Base-by-base conservation (phyloP, 305 asterid species). In the Plantago coronopus region DNA sequence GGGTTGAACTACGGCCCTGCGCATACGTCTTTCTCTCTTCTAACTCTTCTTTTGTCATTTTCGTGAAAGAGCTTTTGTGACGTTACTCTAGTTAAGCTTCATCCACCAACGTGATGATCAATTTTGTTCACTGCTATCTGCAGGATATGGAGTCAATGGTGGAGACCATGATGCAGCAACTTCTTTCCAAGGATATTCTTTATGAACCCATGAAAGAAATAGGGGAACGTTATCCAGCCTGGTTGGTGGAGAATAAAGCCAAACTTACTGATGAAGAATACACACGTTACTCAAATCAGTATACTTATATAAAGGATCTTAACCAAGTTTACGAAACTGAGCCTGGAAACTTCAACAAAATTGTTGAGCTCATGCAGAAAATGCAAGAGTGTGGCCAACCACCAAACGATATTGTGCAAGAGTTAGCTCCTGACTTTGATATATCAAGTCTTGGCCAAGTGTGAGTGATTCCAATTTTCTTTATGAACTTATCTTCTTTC, bases 321-420 rank as follows among this genome's bases (percentile, higher is more conserved):
- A 87, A 83, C 65, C 60, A 63, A 64, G 94, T 77, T 42, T 93
- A 89, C 66, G 99, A 83, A 62, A 71, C 77, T 5, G 97, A 89
- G 72, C 91, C 96, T 1, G 78, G 78, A 38, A 89, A 93, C 82
- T 89, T 85, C 91, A 87, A 77, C 84, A 93, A 87, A 86, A 82
- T 93, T 61, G 94, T 87, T 40, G 97, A 93, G 81, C 90, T 93
- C 63, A 93, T 93, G 96, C 97, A 93, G 87, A 89, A 93, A 76
- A 89, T 93, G 97, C 97, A 93, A 78, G 97, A 87, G 54, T 89
- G 99, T 73, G 97, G 99, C 46, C 99, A 89, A 76, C 99, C 97
- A 3, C 97, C 97, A 13, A 83, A 78, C 56, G 99, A 93, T 64
- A 89, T 93, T 21, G 95, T 93, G 62, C 84, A 77, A 69, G 90